Evolutionary conservation across 192 early-diverging fungal species (phyloP).

Genomic region (Mortierella alpina): DNA sequence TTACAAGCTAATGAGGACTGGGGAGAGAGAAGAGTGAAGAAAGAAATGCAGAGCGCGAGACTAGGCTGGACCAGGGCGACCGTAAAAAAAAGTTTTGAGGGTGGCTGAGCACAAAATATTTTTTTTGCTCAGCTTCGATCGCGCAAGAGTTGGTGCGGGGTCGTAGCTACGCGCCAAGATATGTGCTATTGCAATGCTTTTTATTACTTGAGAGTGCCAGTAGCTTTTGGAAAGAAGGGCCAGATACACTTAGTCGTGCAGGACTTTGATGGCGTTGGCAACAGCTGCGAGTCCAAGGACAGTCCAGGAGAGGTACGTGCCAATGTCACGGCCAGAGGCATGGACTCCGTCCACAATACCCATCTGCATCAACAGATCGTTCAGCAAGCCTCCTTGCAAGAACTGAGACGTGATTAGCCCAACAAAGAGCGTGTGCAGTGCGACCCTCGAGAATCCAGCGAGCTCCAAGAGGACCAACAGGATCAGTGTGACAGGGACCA

Average conservation of each 20-base stretch:
- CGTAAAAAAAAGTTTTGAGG: too few relatives aligned
- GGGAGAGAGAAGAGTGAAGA: too few relatives aligned
- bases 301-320: slow-evolving; percentile 26
- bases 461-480: slow-evolving; percentile 32
- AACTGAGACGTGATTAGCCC: slow-evolving; percentile 20
- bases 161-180: too few relatives aligned
- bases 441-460: slow-evolving; percentile 15
- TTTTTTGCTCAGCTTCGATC: too few relatives aligned
- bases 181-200: too few relatives aligned
- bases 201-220: too few relatives aligned
- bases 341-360: slow-evolving; percentile 41
- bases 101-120: slow-evolving; percentile 1
- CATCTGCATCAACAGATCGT: slow-evolving; percentile 8
- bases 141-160: too few relatives aligned
- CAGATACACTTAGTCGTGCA: slow-evolving; percentile 4
- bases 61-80: too few relatives aligned
- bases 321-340: slow-evolving; percentile 30
- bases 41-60: too few relatives aligned
- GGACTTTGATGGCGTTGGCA: slow-evolving; percentile 25
- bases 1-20: too few relatives aligned
- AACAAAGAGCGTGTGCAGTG: slow-evolving; percentile 26
- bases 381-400: slow-evolving; percentile 30
- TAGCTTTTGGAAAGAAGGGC: too few relatives aligned
- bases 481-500: slow-evolving; percentile 20
- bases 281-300: slow-evolving; percentile 17